These are phyloP conservation scores for Colletotrichum scovillei DNA, from an alignment of 2,329 filamentous ascomycete species.

Conservation along the genomic window DNA sequence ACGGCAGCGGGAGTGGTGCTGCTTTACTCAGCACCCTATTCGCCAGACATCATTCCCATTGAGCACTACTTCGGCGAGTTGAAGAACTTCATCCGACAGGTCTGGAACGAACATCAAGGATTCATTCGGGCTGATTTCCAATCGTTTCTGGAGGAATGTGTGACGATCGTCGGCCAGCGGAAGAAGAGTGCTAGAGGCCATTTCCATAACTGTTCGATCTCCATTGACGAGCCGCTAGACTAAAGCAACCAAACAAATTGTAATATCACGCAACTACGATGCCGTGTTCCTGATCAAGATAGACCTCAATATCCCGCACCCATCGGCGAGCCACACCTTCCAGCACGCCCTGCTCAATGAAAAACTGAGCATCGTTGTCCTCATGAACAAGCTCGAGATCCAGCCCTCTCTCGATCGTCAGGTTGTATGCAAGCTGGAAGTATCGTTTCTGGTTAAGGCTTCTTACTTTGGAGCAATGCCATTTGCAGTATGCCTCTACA, in stretches of 20 bases:
- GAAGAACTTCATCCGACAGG: constrained; percentile 37
- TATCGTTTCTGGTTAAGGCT: no score
- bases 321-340: not conserved
- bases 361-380: no score
- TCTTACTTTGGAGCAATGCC: no score
- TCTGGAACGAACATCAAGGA: constrained; percentile 29
- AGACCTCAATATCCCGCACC: not conserved
- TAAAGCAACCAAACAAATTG: no score
- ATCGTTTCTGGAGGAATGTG: constrained; percentile 37
- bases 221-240: no score
- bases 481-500: no score
- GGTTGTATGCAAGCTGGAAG: no score
- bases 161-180: constrained; percentile 31
- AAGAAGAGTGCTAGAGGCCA: constrained; percentile 15
- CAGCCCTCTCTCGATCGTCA: no score
- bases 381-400: no score
- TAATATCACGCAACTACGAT: not conserved
- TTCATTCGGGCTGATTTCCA: constrained; percentile 36
- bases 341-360: not conserved
- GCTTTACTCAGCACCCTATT: constrained; percentile 37
- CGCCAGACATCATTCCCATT: constrained; percentile 40
- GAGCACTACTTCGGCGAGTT: constrained; percentile 39
- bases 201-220: not conserved
- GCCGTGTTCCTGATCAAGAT: not conserved
- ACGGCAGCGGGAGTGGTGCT: constrained; percentile 33